A percentile compares a stretch with the other conserved stretches of the same genome.
Conservation (phyloP, 1,284 basidiomycete species). For the Prillingera fragicola region DNA sequence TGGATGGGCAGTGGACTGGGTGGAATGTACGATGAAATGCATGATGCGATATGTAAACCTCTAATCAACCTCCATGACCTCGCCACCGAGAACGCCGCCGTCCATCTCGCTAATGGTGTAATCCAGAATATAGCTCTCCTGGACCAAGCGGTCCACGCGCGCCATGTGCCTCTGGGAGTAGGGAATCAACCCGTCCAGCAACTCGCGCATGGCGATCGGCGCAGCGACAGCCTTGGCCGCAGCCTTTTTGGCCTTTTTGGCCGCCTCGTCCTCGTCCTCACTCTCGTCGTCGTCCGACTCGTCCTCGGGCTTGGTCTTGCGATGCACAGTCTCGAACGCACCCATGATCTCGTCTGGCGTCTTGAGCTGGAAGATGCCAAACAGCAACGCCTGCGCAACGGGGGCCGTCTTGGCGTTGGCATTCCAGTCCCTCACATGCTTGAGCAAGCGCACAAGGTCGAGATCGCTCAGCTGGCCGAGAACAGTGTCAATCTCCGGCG, state of each 20-base stretch:
- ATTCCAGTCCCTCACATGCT: constrained; percentile 89
- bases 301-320: constrained; percentile 23
- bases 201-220: constrained; percentile 56
- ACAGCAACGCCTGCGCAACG: constrained; percentile 81
- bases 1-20: too few relatives aligned
- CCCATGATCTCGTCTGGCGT: constrained; percentile 64
- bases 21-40: too few relatives aligned
- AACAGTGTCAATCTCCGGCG: constrained; percentile 70
- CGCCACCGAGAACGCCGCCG: constrained; percentile 47
- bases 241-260: constrained; percentile 14
- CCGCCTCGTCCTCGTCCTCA: constrained; percentile 27
- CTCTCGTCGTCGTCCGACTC: constrained; percentile 39
- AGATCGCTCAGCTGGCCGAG: constrained; percentile 63
- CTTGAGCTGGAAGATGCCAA: constrained; percentile 71
- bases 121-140: constrained; percentile 91
- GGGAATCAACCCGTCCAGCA: constrained; percentile 79
- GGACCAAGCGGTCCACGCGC: constrained; percentile 76
- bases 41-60: too few relatives aligned
- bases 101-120: constrained; percentile 91
- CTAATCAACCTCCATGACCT: constrained; percentile 37
- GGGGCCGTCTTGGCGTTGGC: constrained; percentile 74
- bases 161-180: constrained; percentile 90
- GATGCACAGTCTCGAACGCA: constrained; percentile 55
- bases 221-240: constrained; percentile 12
- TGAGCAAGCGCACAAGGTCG: constrained; percentile 75